Evolutionary conservation across 768 basidiomycete genomes (phyloP), one percentile per base, ranked within the genome.

Genomic region (Cantharellus cinnabarinus): DNA sequence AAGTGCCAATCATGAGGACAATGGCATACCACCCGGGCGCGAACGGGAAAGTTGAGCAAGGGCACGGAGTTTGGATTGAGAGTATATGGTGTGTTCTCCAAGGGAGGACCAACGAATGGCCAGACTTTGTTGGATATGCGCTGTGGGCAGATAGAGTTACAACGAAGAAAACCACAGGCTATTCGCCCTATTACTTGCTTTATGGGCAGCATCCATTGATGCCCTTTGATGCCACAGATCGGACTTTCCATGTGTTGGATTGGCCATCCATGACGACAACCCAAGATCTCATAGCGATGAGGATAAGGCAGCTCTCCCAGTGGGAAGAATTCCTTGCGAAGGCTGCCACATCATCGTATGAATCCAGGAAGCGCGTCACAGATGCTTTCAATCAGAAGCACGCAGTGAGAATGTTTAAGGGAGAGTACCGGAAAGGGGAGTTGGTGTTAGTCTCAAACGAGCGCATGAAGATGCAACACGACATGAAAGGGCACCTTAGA

Each of bases 61-160:
- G 56, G 5, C 56, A 57, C 42, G 5, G 5, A 14, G 40, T 14
- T 42, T 39, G 35, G 41, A 39, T 39, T 37, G 14, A 42, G 38
- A 14, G 39, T 7, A 5, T 57, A 37, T 40, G 35, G 38, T 2
- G 42, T 2, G 1, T 42, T 14, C 14, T 5, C 42, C 14, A 14
- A 14, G 10, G 14, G 14, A 5, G 14, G 5, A 42, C 5, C 5
- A 40, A 57, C 38, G 40, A 68, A 48, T 77, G 75, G 74, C 53
- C 66, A 3, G 53, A 61, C 1, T 68, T 59, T 34, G n/a, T 72
- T 1, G 56, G 62, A 2, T 61, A 66, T 0, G 66, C 63, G 1
- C 58, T 72, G 0, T 64, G 68, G 42, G 65, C 71, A 0, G 67
- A 69, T 5, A 62, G 68, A 0, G 62, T 64, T 40, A 70, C 67